A percentile compares a stretch with the other conserved stretches of the same genome.
These are phyloP conservation scores for Vigna radiata DNA, from an alignment of 306 rosid genomes.

Conservation along the genomic window DNA sequence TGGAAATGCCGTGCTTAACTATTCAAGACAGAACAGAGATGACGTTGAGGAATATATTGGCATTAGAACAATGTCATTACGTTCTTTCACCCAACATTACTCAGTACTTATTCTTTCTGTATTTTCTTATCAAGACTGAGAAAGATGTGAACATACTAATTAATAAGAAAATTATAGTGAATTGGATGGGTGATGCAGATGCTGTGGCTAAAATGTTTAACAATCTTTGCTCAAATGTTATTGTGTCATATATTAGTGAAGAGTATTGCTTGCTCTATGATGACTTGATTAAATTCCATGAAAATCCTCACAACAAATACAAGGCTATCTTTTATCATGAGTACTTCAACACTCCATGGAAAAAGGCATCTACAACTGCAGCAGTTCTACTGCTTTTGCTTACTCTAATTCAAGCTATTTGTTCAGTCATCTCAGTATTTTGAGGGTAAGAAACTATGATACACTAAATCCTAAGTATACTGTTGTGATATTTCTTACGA, in stretches of 20 bases:
- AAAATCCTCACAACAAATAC: not conserved
- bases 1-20: slow-evolving; percentile 38
- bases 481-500: too few relatives aligned
- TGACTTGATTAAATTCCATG: not conserved
- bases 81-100: not conserved
- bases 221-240: not conserved
- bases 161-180: slow-evolving; percentile 9
- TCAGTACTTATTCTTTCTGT: slow-evolving; percentile 12
- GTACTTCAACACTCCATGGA: slow-evolving; percentile 5
- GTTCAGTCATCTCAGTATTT: not conserved
- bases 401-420: not conserved
- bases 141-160: slow-evolving; percentile 26
- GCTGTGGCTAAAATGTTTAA: slow-evolving; percentile 16
- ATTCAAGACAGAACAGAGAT: not conserved
- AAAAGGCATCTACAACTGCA: not conserved
- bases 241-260: not conserved
- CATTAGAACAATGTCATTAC: not conserved
- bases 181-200: slow-evolving; percentile 32
- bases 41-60: slow-evolving; percentile 27
- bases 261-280: not conserved
- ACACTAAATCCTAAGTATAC: not conserved
- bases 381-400: not conserved
- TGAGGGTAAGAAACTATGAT: not conserved
- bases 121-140: slow-evolving; percentile 32
- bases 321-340: not conserved